Conservation (phyloP, 108 stramenopile genomes). For the Poteriospumella lacustris region DNA sequence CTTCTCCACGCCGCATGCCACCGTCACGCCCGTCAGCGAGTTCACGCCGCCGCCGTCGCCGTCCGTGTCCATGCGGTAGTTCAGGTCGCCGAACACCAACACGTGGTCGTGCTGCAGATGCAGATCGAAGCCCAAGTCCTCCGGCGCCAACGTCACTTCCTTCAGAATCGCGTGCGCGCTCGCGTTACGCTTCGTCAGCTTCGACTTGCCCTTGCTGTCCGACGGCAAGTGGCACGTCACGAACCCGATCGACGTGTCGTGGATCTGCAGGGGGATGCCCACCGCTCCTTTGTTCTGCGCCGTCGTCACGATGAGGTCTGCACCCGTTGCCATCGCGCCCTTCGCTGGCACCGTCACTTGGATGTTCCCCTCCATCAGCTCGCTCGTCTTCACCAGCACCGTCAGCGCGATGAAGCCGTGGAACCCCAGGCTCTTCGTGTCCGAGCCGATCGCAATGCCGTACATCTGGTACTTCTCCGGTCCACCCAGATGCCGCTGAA, state of each 20-base stretch:
- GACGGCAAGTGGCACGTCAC: slow-evolving; percentile 25
- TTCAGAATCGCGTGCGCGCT: slow-evolving; percentile 12
- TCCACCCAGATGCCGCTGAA: slow-evolving; percentile 17
- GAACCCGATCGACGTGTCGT: slow-evolving; percentile 27
- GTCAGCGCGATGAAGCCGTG: slow-evolving; percentile 31
- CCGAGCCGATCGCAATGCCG: not conserved
- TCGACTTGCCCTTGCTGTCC: slow-evolving; percentile 26
- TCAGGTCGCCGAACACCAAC: slow-evolving; percentile 19
- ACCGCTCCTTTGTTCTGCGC: slow-evolving; percentile 29
- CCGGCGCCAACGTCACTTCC: slow-evolving; percentile 17
- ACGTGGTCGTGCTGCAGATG: slow-evolving; percentile 27
- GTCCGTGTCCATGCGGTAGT: slow-evolving; percentile 23
- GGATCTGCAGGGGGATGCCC: slow-evolving; percentile 18
- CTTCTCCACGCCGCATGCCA: slow-evolving; percentile 15
- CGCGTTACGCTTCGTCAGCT: slow-evolving; percentile 12
- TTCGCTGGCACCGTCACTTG: not conserved
- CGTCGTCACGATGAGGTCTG: slow-evolving; percentile 22
- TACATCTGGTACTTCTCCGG: slow-evolving; percentile 1
- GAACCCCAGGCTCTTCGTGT: slow-evolving; percentile 16
- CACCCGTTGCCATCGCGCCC: not conserved
- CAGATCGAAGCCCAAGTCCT: slow-evolving; percentile 25
- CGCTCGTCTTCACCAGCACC: slow-evolving; percentile 2
- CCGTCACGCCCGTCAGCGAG: slow-evolving; percentile 10
- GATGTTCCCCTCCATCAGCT: not conserved
- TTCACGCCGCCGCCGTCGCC: not conserved